phyloP scores from a whole-genome alignment of 2,329 filamentous ascomycete genomes.

The Diaporthe amygdali region DNA sequence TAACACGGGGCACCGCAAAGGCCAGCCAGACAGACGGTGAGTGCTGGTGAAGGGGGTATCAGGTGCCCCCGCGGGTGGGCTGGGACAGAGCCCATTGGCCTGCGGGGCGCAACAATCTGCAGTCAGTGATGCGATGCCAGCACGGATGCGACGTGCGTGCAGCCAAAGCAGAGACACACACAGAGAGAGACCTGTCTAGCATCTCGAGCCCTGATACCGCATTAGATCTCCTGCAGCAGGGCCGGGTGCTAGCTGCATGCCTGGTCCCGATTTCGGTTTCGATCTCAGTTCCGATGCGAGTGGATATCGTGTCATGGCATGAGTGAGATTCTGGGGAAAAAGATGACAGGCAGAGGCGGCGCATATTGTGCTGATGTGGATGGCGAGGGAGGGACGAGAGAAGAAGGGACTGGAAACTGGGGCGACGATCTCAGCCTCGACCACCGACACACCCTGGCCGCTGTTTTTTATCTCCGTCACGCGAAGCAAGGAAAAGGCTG shows the following conservation, averaged over 20 bases:
- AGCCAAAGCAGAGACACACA: slow-evolving; percentile 7
- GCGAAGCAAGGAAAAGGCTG: slow-evolving; percentile 16
- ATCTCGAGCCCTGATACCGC: neutral
- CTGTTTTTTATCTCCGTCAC: slow-evolving; percentile 11
- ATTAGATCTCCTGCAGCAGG: slow-evolving; percentile 16
- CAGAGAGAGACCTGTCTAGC: neutral
- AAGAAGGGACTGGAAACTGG: neutral
- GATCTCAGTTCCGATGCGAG: neutral
- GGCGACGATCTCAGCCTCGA: slow-evolving; percentile 15
- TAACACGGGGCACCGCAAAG: neutral
- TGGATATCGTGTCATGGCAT: neutral
- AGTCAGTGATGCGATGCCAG: slow-evolving; percentile 16
- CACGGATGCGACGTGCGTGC: slow-evolving; percentile 15
- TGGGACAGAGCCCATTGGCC: slow-evolving; percentile 25
- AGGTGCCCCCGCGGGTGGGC: slow-evolving; percentile 17
- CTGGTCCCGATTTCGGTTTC: neutral
- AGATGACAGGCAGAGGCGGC: neutral
- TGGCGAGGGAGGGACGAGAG: neutral
- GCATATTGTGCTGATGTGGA: neutral
- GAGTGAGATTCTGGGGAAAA: neutral
- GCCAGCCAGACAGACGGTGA: neutral
- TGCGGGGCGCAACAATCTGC: slow-evolving; percentile 12
- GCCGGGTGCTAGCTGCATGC: slow-evolving; percentile 12
- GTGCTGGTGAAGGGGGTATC: slow-evolving; percentile 23
- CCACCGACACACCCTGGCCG: slow-evolving; percentile 1